phyloP scores from a whole-genome alignment of 371 early-diverging fungal species.

The Mucor piriformis region DNA sequence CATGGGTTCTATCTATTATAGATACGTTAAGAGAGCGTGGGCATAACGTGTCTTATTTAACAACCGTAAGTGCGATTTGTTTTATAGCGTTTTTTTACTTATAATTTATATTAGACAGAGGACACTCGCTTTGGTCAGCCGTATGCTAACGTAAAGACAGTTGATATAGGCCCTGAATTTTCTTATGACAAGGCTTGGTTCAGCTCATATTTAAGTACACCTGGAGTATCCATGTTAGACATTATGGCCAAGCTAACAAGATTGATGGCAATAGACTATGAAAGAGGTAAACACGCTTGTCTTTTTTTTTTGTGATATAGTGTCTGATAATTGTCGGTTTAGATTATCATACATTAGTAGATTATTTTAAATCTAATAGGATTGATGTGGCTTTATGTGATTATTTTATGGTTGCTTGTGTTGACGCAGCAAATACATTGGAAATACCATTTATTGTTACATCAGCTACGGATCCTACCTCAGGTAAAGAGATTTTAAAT shows the following conservation, averaged over 20 bases:
- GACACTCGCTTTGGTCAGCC: slow-evolving; percentile 5
- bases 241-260: not conserved
- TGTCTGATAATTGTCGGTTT: no score
- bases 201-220: not conserved
- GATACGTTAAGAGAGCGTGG: no score
- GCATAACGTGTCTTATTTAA: slow-evolving; percentile 1
- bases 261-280: not conserved
- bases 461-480: not conserved
- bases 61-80: slow-evolving; percentile 10
- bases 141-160: slow-evolving; percentile 8
- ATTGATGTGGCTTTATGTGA: slow-evolving; percentile 18
- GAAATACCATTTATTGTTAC: slow-evolving; percentile 13
- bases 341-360: not conserved
- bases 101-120: not conserved
- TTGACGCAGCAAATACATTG: slow-evolving; percentile 4
- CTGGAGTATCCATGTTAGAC: not conserved
- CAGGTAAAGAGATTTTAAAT: slow-evolving; percentile 13
- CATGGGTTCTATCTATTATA: slow-evolving; percentile 6
- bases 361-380: slow-evolving; percentile 4
- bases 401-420: slow-evolving; percentile 12
- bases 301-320: no score
- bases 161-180: not conserved
- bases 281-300: slow-evolving; percentile 16
- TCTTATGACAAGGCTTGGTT: not conserved
- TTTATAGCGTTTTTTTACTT: not conserved